Percentiles rank a stretch among this genome's conserved stretches.
These are phyloP conservation scores for Vairimorpha ceranae DNA, from an alignment of 371 early-diverging fungal species.

Conservation along the genomic window DNA sequence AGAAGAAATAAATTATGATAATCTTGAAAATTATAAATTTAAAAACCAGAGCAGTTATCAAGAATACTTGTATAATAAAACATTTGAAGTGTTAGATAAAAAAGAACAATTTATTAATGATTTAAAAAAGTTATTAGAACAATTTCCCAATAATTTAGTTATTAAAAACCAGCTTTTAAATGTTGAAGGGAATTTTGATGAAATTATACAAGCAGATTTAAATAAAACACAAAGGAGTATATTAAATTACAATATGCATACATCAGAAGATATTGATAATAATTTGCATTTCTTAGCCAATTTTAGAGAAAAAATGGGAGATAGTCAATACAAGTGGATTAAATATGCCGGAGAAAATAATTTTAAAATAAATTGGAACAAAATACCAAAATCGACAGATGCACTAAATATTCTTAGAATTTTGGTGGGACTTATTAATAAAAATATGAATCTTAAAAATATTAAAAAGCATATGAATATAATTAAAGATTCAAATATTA, in stretches of 20 bases:
- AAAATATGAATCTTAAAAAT: not conserved
- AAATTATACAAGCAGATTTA: conserved; percentile 1
- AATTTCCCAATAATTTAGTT: conserved; percentile 3
- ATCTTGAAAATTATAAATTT: conserved; percentile 7
- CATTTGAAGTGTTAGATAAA: conserved; percentile 28
- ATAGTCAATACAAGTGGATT: not conserved
- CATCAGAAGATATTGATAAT: not conserved
- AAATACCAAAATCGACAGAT: not conserved
- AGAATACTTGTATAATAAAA: conserved; percentile 37
- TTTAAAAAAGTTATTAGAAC: conserved; percentile 3
- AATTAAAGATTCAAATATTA: not conserved
- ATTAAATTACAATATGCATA: conserved; percentile 13
- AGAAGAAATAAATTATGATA: conserved; percentile 10
- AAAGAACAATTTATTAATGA: conserved; percentile 15
- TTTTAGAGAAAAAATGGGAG: conserved; percentile 1
- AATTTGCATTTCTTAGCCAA: conserved; percentile 30
- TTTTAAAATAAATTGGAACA: not conserved
- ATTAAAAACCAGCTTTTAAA: conserved; percentile 37
- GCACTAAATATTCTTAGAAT: not conserved
- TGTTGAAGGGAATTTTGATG: conserved; percentile 19
- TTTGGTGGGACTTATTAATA: not conserved
- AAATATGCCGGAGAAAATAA: not conserved
- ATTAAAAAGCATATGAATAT: not conserved
- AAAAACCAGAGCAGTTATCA: conserved; percentile 1
- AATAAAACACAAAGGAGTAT: conserved; percentile 25